These are phyloP conservation scores for Trichoderma sp. DNA, from an alignment of 2,329 filamentous ascomycete genomes.

Conservation along the genomic window DNA sequence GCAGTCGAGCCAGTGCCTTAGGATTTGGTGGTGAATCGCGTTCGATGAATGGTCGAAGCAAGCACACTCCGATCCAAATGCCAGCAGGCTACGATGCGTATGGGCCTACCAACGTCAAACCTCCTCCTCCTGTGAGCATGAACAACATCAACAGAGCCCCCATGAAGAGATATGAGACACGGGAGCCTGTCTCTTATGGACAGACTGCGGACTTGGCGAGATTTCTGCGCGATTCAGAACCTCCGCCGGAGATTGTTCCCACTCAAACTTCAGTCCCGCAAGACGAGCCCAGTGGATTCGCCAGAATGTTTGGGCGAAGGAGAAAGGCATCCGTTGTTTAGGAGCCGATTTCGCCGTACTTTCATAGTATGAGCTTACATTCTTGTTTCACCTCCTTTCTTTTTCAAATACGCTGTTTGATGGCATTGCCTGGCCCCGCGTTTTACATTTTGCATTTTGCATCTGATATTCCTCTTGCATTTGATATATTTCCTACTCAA, in stretches of 20 bases:
- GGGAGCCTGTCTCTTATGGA: constrained; percentile 50
- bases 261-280: constrained; percentile 29
- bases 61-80: constrained; percentile 54
- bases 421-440: not conserved
- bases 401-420: not conserved
- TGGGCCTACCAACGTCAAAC: constrained; percentile 28
- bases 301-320: constrained; percentile 49
- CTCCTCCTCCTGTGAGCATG: constrained; percentile 31
- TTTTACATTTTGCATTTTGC: not conserved
- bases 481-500: not conserved
- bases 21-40: not conserved
- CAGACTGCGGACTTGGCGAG: constrained; percentile 67
- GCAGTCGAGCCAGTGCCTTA: constrained; percentile 38
- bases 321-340: constrained; percentile 44
- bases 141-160: constrained; percentile 45
- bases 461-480: not conserved
- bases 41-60: constrained; percentile 28
- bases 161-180: constrained; percentile 58
- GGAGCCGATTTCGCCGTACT: too few species aligned
- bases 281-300: constrained; percentile 42
- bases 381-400: not conserved
- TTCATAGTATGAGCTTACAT: not conserved
- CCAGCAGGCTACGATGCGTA: constrained; percentile 46
- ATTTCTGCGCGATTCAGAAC: constrained; percentile 68
- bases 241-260: constrained; percentile 46